Evolutionary conservation across 2,329 filamentous ascomycete genomes (phyloP), one percentile per base, ranked within the genome.

Genomic region (Phoma sp.): DNA sequence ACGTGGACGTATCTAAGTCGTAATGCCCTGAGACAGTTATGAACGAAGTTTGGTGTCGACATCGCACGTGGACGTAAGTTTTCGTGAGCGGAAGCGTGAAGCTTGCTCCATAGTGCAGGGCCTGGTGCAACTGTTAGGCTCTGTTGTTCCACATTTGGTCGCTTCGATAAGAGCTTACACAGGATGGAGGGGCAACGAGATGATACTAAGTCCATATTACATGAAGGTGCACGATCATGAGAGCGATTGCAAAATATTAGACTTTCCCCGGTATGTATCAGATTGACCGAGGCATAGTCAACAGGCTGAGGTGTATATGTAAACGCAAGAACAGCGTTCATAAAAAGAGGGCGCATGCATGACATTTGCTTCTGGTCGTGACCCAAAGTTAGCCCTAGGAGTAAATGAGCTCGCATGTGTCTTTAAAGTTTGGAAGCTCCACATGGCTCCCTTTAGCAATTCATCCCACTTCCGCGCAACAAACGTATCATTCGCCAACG

Each of bases 381-480:
- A 32, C 27, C 27, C 27, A 18, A 37, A 25, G 37, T 47, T 47
- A 50, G 52, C n/a, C 3, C 27, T 14, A 13, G n/a, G n/a, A 10
- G 40, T 7, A 25, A n/a, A 5, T 13, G 35, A 23, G 23, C 8
- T n/a, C 13, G 33, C 4, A 44, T 33, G 42, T 25, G 11, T 35
- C 45, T 36, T 13, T 52, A 59, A 14, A 37, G 41, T 57, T 57
- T 44, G 32, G 9, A 11, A 7, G 43, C 30, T 35, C 14, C 38
- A 48, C 40, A 42, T 45, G 18, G 47, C 30, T 49, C 37, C 44
- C 32, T 7, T 37, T 57, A 48, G 56, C 47, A n/a, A 40, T 35
- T 22, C 32, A 25, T 45, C 36, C 49, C 56, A 52, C 47, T 56
- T 54, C 56, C 52, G 50, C 50, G 45, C 30, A 29, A 33, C 25